Evolutionary conservation across 257 asterid species (phyloP).

Genomic region (Verbena officinalis): DNA sequence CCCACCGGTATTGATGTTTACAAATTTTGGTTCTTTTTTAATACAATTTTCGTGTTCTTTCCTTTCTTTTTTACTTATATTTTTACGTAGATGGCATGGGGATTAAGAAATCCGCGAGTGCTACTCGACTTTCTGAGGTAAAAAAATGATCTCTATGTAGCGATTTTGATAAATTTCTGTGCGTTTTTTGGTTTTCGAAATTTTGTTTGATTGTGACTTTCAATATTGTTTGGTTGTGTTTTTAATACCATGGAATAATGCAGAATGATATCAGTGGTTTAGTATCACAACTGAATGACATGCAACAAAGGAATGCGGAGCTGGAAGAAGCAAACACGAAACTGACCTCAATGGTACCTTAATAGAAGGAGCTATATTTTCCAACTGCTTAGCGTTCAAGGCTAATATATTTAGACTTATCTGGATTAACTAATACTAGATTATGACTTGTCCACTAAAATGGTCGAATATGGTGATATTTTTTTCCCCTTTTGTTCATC

Average conservation of each 20-base stretch:
- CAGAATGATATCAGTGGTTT: slow-evolving; percentile 87
- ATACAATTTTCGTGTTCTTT: neutral
- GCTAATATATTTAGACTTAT: neutral
- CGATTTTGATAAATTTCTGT: neutral
- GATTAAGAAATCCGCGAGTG: slow-evolving; percentile 75
- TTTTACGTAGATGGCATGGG: slow-evolving; percentile 50
- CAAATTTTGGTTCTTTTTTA: neutral
- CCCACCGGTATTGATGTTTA: slow-evolving; percentile 45
- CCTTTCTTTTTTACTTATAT: neutral
- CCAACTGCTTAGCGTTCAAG: neutral
- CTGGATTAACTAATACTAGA: slow-evolving; percentile 4
- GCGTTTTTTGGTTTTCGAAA: slow-evolving; percentile 1
- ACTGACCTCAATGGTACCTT: slow-evolving; percentile 60
- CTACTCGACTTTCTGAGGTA: slow-evolving; percentile 86
- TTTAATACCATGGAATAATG: slow-evolving; percentile 24
- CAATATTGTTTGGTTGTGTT: neutral
- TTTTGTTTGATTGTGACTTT: slow-evolving; percentile 7
- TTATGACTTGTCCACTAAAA: neutral
- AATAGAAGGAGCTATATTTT: neutral
- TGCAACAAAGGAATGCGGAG: slow-evolving; percentile 66
- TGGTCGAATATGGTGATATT: slow-evolving; percentile 14
- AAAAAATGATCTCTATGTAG: neutral
- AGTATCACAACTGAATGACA: slow-evolving; percentile 74
- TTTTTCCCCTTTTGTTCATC: slow-evolving; percentile 24
- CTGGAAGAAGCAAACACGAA: slow-evolving; percentile 68